These are phyloP conservation scores for Silybum marianum DNA, from an alignment of 129 eudicot genomes.

Conservation along the genomic window DNA sequence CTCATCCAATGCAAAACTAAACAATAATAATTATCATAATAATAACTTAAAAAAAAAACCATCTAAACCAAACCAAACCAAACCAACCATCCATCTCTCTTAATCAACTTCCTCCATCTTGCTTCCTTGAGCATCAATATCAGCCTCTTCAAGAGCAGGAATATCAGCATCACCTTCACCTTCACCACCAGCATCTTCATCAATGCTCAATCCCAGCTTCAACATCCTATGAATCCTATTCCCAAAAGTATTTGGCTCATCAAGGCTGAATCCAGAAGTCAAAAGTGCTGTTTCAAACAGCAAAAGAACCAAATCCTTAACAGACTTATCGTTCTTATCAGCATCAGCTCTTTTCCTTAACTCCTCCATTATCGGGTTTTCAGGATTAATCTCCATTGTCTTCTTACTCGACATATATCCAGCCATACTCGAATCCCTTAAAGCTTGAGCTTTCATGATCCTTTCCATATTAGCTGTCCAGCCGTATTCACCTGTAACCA, in stretches of 20 bases:
- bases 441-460: conserved; percentile 81
- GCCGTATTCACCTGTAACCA: conserved; percentile 85
- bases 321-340: conserved; percentile 76
- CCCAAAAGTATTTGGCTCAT: conserved; percentile 81
- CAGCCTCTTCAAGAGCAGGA: conserved; percentile 70
- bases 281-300: conserved; percentile 72
- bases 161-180: conserved; percentile 45
- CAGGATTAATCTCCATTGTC: conserved; percentile 79
- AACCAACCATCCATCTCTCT: neutral
- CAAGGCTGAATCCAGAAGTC: conserved; percentile 82
- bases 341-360: conserved; percentile 82
- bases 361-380: conserved; percentile 79
- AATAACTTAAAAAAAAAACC: neutral
- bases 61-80: neutral
- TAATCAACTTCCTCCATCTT: conserved; percentile 92
- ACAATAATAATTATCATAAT: too few species aligned
- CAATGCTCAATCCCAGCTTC: conserved; percentile 77
- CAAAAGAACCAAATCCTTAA: conserved; percentile 68
- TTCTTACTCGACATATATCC: conserved; percentile 82
- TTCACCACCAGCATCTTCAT: conserved; percentile 50
- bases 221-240: conserved; percentile 82
- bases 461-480: conserved; percentile 89
- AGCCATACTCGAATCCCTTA: conserved; percentile 81
- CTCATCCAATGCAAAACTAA: too few species aligned
- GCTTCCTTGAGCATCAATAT: conserved; percentile 63